Conservation (phyloP, 371 early-diverging fungal species). For the Zychaea mexicana region DNA sequence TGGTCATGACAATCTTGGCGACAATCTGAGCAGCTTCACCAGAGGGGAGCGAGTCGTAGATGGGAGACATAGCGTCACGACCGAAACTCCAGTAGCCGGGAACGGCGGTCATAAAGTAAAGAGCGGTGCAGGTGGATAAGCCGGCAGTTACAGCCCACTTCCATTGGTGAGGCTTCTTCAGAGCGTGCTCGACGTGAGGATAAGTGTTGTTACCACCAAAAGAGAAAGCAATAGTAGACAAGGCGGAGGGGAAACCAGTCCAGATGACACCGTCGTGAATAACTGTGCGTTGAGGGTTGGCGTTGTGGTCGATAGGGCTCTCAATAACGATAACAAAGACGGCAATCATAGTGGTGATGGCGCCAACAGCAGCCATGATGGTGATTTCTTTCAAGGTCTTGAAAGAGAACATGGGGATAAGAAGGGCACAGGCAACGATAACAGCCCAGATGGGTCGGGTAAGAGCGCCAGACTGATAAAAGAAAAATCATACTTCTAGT, state of each 20-base stretch:
- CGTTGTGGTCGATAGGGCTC: conserved; percentile 31
- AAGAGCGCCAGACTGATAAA: conserved; percentile 23
- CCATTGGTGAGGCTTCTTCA: conserved; percentile 81
- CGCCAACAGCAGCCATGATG: conserved; percentile 47
- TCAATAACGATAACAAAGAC: conserved; percentile 48
- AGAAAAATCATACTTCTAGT: conserved; percentile 1
- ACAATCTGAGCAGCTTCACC: conserved; percentile 57
- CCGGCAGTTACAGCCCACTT: conserved; percentile 72
- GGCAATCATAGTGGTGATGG: conserved; percentile 53
- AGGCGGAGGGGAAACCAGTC: conserved; percentile 60
- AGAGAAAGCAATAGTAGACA: conserved; percentile 66
- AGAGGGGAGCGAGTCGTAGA: conserved; percentile 72
- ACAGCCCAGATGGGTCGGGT: conserved; percentile 57
- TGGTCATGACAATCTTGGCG: conserved; percentile 80
- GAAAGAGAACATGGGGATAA: conserved; percentile 70
- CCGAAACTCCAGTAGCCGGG: conserved; percentile 89
- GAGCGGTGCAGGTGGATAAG: conserved; percentile 66
- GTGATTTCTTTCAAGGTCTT: conserved; percentile 83
- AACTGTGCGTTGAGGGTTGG: conserved; percentile 17
- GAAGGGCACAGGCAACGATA: conserved; percentile 64
- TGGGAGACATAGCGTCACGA: conserved; percentile 68
- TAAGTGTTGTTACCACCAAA: conserved; percentile 62
- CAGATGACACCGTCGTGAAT: conserved; percentile 41
- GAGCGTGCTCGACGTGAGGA: conserved; percentile 81
- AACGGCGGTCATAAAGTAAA: conserved; percentile 80